Percentiles rank a stretch among this genome's conserved stretches.
These are phyloP conservation scores for Rhizopogon salebrosus DNA, from an alignment of 768 basidiomycete genomes.

Conservation along the genomic window DNA sequence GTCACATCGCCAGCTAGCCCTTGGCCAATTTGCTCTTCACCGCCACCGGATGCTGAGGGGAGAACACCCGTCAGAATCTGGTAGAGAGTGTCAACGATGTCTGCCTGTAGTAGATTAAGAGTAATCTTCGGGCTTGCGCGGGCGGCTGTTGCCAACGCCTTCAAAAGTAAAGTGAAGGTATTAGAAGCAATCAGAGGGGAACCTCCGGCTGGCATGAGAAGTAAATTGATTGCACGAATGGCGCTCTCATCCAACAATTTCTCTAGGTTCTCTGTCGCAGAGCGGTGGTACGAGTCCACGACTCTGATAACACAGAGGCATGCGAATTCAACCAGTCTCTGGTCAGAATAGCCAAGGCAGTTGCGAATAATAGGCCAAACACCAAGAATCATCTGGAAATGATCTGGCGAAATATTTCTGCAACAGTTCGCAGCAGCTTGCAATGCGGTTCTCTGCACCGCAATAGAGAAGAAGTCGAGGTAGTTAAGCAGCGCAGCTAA, in stretches of 20 bases:
- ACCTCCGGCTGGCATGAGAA: conserved; percentile 81
- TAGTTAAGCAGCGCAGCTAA: conserved; percentile 89
- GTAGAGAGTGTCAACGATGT: conserved; percentile 88
- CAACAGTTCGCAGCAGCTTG: conserved; percentile 98
- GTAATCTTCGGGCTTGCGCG: conserved; percentile 86
- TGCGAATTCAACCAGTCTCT: conserved; percentile 95
- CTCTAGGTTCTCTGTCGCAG: conserved; percentile 83
- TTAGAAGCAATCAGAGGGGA: conserved; percentile 81
- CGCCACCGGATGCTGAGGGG: conserved; percentile 54
- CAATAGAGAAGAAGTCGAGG: conserved; percentile 97
- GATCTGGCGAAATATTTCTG: conserved; percentile 83
- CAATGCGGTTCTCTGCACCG: conserved; percentile 93
- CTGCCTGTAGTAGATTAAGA: conserved; percentile 81
- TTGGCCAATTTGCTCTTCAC: conserved; percentile 55
- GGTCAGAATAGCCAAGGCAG: conserved; percentile 87
- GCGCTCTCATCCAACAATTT: conserved; percentile 73
- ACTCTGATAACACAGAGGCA: conserved; percentile 93
- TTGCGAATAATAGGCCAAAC: conserved; percentile 93
- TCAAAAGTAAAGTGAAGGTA: conserved; percentile 85
- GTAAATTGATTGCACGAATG: conserved; percentile 78
- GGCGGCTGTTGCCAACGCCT: conserved; percentile 83
- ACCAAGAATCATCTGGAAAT: conserved; percentile 82
- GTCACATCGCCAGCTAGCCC: conserved; percentile 84
- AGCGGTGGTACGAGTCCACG: conserved; percentile 86
- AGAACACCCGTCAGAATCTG: conserved; percentile 94